Base-by-base conservation (phyloP, 352 stramenopile species). In the Phytopythium litorale region DNA sequence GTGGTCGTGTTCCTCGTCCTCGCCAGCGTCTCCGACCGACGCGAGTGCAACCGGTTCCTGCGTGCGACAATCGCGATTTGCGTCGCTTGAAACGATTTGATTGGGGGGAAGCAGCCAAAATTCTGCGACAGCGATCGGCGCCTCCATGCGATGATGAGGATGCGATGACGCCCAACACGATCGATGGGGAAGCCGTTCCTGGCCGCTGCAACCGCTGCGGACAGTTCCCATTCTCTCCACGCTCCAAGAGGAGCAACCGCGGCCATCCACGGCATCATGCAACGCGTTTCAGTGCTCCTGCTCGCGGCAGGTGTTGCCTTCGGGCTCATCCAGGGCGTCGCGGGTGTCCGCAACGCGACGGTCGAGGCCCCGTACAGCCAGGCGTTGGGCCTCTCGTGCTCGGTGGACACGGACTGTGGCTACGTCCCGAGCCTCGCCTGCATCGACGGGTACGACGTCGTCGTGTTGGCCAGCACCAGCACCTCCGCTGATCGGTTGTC, bases 361-460 rank as follows among this genome's bases (percentile, higher is more conserved):
- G 33, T 64, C 43, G 51, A 64, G 32, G 58, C 56, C 13, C 23
- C 65, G 6, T 81, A 78, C 63, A 56, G 68, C 45, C 71, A 86
- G 5, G 62, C 60, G 12, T 43, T 87, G 37, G 80, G 82, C 2
- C 19, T 87, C 3, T 38, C 64, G 15, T 95, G 86, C 70, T 62
- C 68, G 2, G 56, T 64, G 28, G 76, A 73, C 30, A 63, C 61
- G 6, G 84, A 95, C 66, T 95, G 86, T 55, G 86, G 86, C 66
- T 90, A 88, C 55, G 62, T 95, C 12, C 86, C 84, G 7, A 80
- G 81, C 3, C 70, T 93, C 25, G 81, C 84, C 19, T 95, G 86
- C 54, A 67, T 91, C 38, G 60, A 51, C 45, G 92, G 84, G 40
- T 69, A 32, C 48, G 48, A 15, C n/a, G 0, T 9, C 21, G 13